These are phyloP conservation scores for Galeopsis tetrahit DNA, from an alignment of 257 asterid species.

Conservation along the genomic window DNA sequence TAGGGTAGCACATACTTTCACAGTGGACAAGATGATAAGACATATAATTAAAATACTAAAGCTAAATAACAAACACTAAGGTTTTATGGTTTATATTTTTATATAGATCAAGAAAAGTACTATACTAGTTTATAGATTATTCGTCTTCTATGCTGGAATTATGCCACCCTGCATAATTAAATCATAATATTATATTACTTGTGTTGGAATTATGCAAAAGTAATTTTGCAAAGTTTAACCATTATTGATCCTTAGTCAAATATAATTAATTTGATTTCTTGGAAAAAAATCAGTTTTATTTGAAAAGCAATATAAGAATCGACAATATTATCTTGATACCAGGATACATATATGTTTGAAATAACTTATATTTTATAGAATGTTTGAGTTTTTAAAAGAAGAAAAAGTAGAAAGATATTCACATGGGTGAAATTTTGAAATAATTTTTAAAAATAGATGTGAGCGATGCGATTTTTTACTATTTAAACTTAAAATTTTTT, in stretches of 20 bases:
- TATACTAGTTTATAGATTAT: constrained; percentile 11
- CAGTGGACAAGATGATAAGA: constrained; percentile 28
- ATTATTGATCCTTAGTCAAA: background rate
- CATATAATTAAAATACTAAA: constrained; percentile 13
- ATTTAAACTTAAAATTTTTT: too few relatives aligned
- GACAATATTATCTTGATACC: background rate
- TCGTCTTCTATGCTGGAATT: constrained; percentile 4
- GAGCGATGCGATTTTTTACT: too few relatives aligned
- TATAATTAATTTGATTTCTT: background rate
- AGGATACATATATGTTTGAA: background rate
- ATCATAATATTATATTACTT: background rate
- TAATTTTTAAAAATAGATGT: too few relatives aligned
- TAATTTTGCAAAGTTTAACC: background rate
- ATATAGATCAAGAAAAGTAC: constrained; percentile 24
- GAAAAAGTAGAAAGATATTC: too few relatives aligned
- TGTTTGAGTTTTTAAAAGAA: too few relatives aligned
- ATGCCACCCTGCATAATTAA: constrained; percentile 2
- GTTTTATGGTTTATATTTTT: constrained; percentile 18
- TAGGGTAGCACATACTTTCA: constrained; percentile 15
- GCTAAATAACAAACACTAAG: constrained; percentile 29
- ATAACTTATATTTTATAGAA: too few relatives aligned
- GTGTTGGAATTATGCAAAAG: background rate
- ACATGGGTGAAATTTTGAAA: too few relatives aligned
- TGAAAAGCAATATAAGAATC: background rate
- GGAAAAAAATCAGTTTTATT: too few relatives aligned